These are phyloP conservation scores for Catenaria anguillulae DNA, from an alignment of 371 early-diverging fungal genomes.

Conservation along the genomic window DNA sequence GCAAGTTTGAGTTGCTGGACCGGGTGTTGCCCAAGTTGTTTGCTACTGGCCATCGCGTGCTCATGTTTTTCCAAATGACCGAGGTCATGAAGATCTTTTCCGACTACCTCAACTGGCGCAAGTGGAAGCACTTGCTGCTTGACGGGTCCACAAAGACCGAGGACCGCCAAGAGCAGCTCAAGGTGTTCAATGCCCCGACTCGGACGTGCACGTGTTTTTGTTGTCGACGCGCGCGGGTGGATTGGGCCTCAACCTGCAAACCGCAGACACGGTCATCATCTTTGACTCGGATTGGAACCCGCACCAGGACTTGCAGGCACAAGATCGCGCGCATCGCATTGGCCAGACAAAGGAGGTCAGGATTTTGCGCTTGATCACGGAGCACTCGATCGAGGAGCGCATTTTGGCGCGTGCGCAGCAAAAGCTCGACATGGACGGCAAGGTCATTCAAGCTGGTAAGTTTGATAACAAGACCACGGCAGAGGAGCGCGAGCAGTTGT, in stretches of 20 bases:
- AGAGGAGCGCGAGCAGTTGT: constrained; percentile 77
- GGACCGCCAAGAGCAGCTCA: constrained; percentile 69
- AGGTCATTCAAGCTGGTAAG: constrained; percentile 97
- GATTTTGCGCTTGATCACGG: constrained; percentile 91
- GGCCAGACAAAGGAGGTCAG: constrained; percentile 99
- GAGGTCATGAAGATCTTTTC: constrained; percentile 94
- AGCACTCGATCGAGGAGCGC: constrained; percentile 90
- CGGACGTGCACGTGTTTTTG: constrained; percentile 82
- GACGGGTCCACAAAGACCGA: constrained; percentile 95
- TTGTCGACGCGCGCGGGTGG: constrained; percentile 99
- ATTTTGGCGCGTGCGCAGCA: constrained; percentile 92
- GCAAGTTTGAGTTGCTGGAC: constrained; percentile 97
- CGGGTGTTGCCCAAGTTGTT: constrained; percentile 85
- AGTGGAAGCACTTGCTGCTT: constrained; percentile 70
- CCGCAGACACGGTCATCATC: constrained; percentile 99
- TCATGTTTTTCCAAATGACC: constrained; percentile 99
- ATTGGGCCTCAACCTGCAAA: constrained; percentile 95
- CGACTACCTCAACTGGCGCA: constrained; percentile 71
- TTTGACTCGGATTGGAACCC: constrained; percentile 94
- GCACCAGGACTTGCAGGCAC: constrained; percentile 45
- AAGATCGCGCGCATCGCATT: constrained; percentile 99
- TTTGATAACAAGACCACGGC: constrained; percentile 91
- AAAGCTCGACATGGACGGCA: constrained; percentile 93
- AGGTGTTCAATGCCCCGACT: constrained; percentile 70
- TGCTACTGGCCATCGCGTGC: constrained; percentile 69